Evolutionary conservation across 1,284 basidiomycete genomes (phyloP).

Genomic region (Pseudozyma sp.): DNA sequence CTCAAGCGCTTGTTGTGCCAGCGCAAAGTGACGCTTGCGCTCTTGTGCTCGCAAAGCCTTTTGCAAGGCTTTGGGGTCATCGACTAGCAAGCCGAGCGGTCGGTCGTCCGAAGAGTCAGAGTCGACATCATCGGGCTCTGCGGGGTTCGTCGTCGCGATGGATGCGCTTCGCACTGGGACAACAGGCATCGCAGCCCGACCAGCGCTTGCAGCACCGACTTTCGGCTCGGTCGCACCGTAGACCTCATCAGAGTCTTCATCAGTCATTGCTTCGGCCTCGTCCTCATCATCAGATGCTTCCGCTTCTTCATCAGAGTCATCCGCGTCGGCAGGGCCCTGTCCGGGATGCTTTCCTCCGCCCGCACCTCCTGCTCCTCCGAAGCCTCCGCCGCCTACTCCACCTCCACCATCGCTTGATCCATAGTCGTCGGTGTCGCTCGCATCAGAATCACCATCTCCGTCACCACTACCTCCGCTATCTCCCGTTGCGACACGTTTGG

Average conservation of each 20-base stretch:
- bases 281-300: conserved; percentile 33
- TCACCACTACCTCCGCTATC: conserved; percentile 14
- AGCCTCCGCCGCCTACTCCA: conserved; percentile 25
- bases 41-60: conserved; percentile 45
- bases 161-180: conserved; percentile 20
- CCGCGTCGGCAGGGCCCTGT: conserved; percentile 22
- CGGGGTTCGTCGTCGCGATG: conserved; percentile 10
- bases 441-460: conserved; percentile 25
- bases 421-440: conserved; percentile 53
- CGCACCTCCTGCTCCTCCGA: conserved; percentile 37
- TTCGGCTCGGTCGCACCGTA: conserved; percentile 28
- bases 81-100: conserved; percentile 46
- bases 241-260: conserved; percentile 55
- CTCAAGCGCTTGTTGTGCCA: conserved; percentile 37
- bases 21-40: conserved; percentile 43
- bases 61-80: conserved; percentile 47
- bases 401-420: conserved; percentile 61
- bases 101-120: conserved; percentile 53
- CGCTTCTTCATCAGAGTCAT: conserved; percentile 21
- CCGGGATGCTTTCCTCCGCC: conserved; percentile 36
- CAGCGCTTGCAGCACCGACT: conserved; percentile 11
- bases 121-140: conserved; percentile 17
- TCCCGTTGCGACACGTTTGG: conserved; percentile 8
- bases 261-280: conserved; percentile 33
- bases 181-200: conserved; percentile 9